A percentile compares a stretch with the other conserved stretches of the same genome.
phyloP scores from a whole-genome alignment of 352 stramenopile genomes.

The Globisporangium barbulae region DNA sequence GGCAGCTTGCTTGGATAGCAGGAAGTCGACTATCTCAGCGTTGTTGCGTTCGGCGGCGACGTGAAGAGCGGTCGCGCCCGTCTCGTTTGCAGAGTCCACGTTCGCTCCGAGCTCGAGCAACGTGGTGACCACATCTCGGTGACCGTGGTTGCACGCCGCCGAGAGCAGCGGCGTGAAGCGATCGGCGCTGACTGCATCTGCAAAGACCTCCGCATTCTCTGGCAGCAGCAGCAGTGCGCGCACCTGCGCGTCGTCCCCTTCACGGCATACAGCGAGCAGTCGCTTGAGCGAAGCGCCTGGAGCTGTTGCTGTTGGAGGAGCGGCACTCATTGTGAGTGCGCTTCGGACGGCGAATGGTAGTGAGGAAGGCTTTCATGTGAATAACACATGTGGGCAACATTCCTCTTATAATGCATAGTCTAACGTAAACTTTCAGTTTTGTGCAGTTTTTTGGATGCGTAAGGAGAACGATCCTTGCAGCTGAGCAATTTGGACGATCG shows the following conservation, averaged over 20 bases:
- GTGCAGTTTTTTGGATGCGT: no score
- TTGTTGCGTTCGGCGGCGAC: neutral
- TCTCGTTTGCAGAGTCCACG: neutral
- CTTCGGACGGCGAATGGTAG: no score
- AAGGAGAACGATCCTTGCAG: no score
- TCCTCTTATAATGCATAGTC: no score
- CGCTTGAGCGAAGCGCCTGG: neutral
- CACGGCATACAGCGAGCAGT: neutral
- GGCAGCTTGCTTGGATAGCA: neutral
- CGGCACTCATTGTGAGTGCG: no score
- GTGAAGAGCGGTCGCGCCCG: neutral
- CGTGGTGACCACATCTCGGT: neutral
- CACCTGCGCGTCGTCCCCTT: neutral
- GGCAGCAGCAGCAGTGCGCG: neutral
- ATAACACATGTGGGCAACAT: no score
- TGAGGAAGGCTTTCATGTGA: no score
- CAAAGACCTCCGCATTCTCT: no score
- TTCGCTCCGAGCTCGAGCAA: neutral
- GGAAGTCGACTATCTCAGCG: neutral
- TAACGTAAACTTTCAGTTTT: no score
- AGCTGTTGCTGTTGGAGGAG: no score
- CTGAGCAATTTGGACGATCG: no score
- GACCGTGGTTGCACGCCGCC: neutral
- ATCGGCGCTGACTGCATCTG: neutral
- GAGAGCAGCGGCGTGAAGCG: neutral